Percentiles rank a stretch among this genome's conserved stretches.
phyloP scores from a whole-genome alignment of 1,284 basidiomycete genomes.

The Hymenochaete sp. region DNA sequence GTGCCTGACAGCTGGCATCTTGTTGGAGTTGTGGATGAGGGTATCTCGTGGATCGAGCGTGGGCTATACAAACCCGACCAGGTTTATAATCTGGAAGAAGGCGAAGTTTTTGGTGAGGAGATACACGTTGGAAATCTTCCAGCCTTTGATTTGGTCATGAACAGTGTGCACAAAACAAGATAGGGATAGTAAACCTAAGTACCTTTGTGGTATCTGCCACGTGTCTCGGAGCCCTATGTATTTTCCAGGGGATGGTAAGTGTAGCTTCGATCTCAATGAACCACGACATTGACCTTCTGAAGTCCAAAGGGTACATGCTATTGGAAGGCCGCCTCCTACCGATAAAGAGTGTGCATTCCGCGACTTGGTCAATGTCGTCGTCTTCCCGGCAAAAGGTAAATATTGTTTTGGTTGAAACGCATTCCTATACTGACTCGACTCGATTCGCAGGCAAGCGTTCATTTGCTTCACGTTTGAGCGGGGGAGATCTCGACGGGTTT shows the following conservation, averaged over 20 bases:
- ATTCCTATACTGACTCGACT: not conserved
- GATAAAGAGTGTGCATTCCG: constrained; percentile 50
- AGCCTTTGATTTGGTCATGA: not conserved
- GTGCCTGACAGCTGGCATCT: constrained; percentile 59
- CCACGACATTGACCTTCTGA: constrained; percentile 7
- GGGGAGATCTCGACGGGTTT: constrained; percentile 70
- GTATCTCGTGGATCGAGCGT: constrained; percentile 47
- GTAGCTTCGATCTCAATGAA: not conserved
- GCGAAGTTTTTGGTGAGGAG: constrained; percentile 51
- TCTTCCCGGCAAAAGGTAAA: constrained; percentile 59
- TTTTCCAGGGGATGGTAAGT: constrained; percentile 62
- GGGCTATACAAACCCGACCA: constrained; percentile 33
- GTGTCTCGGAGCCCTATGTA: constrained; percentile 60
- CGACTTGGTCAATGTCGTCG: constrained; percentile 62
- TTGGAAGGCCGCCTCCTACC: constrained; percentile 55
- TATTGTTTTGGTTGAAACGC: not conserved
- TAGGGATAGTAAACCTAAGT: constrained; percentile 37
- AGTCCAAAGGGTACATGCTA: constrained; percentile 65
- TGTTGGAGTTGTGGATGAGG: constrained; percentile 75
- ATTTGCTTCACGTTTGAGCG: constrained; percentile 57
- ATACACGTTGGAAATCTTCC: not conserved
- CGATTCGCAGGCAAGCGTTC: constrained; percentile 44
- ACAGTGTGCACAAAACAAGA: constrained; percentile 49
- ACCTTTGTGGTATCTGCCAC: constrained; percentile 47
- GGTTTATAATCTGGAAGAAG: constrained; percentile 43